Evolutionary conservation across 441 rosid species (phyloP), one percentile per base, ranked within the genome.

Genomic region (Populus trichocarpa): DNA sequence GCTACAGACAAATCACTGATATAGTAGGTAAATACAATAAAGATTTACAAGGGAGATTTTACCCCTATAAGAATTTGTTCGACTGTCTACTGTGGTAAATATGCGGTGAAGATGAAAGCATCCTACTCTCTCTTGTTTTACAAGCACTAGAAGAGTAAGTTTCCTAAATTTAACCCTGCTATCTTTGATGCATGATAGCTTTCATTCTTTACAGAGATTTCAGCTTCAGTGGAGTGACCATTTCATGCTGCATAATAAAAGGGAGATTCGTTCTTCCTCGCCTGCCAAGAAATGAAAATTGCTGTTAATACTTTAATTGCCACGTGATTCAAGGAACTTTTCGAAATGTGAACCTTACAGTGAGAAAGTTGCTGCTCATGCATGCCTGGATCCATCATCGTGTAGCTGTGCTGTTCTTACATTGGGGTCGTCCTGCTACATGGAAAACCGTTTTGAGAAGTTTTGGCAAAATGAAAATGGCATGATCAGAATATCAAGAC

Each of bases 361-460:
- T 63, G 70, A 25, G 28, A 42, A 36, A 18, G n/a, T 1, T 69
- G 36, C 32, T 76, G 53, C 72, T 88, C 78, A 93, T 0, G 87
- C 81, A 73, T 93, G 95, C 82, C 98, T 89, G 67, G 95, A 86
- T 25, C 92, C 85, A 69, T 90, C 91, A 46, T 93, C 95, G 63
- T 90, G 98, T 81, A 92, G 80, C 81, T 90, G 98, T 2, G 95
- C 80, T 8, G 92, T 77, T 86, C 98, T 89, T 82, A 90, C 95
- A 77, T 87, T 93, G 59, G 94, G 86, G 74, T 93, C 95, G 73
- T 93, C 98, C 95, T 89, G 89, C 77, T 59, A 78, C 30, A 73
- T 72, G 64, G 67, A 61, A 70, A 36, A 20, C 35, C 50, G 25
- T 69, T 50, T 75, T 59, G 36, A 46, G 33, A 71, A 75, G 46